A percentile compares a stretch with the other conserved stretches of the same genome.
Evolutionary conservation across 1,284 basidiomycete genomes (phyloP).

Genomic region (Naganishia sp.): DNA sequence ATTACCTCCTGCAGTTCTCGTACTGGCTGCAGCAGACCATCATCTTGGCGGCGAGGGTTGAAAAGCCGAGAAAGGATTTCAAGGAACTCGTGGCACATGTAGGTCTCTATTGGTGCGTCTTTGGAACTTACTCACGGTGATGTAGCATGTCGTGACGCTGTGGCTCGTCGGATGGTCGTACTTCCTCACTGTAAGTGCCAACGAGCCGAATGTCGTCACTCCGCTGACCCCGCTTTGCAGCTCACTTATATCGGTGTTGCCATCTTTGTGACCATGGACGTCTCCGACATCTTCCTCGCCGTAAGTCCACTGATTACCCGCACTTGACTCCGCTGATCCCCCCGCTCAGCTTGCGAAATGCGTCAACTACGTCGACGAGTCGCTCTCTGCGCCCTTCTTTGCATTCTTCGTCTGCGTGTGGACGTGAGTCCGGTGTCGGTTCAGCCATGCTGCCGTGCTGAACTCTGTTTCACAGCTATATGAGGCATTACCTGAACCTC

Average conservation of each 20-base stretch:
- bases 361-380: constrained; percentile 78
- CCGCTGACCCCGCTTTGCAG: constrained; percentile 40
- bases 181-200: constrained; percentile 62
- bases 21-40: constrained; percentile 96
- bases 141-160: constrained; percentile 86
- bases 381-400: constrained; percentile 67
- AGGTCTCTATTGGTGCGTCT: constrained; percentile 29
- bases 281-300: constrained; percentile 85
- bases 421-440: constrained; percentile 62
- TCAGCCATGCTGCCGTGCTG: neutral
- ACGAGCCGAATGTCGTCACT: neutral
- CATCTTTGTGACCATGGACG: constrained; percentile 95
- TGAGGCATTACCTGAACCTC: constrained; percentile 91
- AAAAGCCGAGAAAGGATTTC: constrained; percentile 93
- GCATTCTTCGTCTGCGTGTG: constrained; percentile 71
- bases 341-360: constrained; percentile 71
- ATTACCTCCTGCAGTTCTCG: constrained; percentile 85
- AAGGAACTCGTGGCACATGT: constrained; percentile 72
- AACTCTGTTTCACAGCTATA: constrained; percentile 65
- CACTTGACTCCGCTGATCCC: constrained; percentile 18
- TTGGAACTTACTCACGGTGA: neutral
- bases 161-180: constrained; percentile 97
- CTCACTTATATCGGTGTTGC: constrained; percentile 85
- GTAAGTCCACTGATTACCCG: constrained; percentile 57
- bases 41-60: constrained; percentile 78